phyloP scores from a whole-genome alignment of 441 rosid genomes.

The Gossypium trilobum region DNA sequence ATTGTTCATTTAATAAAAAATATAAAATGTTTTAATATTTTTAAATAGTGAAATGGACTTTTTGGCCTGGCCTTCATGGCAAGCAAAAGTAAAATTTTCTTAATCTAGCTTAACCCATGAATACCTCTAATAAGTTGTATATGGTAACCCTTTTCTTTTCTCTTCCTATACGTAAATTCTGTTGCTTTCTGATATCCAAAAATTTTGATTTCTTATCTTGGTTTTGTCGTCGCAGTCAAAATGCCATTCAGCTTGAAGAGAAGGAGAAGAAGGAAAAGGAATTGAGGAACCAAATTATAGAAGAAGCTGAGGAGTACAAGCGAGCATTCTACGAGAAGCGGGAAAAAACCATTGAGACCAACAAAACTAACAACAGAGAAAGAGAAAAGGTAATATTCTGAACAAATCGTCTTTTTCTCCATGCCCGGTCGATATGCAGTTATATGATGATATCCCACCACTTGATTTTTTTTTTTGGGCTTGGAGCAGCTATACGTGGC shows the following conservation, averaged over 20 bases:
- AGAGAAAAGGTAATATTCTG: slow-evolving; percentile 46
- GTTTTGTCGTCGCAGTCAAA: slow-evolving; percentile 38
- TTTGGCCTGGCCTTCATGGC: background rate
- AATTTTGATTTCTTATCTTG: background rate
- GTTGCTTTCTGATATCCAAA: background rate
- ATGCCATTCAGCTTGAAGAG: slow-evolving; percentile 62
- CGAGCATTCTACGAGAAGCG: slow-evolving; percentile 59
- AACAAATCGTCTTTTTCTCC: background rate
- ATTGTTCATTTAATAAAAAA: background rate
- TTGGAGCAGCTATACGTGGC: slow-evolving; percentile 44
- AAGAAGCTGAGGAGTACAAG: slow-evolving; percentile 54
- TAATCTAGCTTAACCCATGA: background rate
- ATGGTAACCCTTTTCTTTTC: background rate
- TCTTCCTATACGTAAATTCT: background rate
- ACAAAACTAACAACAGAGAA: slow-evolving; percentile 51
- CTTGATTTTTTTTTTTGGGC: background rate
- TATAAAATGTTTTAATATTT: background rate
- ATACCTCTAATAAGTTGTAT: background rate
- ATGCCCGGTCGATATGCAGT: background rate
- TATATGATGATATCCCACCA: background rate
- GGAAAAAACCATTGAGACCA: slow-evolving; percentile 51
- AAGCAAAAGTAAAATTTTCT: background rate
- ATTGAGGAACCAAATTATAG: slow-evolving; percentile 54
- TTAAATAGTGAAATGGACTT: background rate
- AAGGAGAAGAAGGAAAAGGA: slow-evolving; percentile 75